Evolutionary conservation across 371 early-diverging fungal genomes (phyloP).

Genomic region (Scutellospora calospora): DNA sequence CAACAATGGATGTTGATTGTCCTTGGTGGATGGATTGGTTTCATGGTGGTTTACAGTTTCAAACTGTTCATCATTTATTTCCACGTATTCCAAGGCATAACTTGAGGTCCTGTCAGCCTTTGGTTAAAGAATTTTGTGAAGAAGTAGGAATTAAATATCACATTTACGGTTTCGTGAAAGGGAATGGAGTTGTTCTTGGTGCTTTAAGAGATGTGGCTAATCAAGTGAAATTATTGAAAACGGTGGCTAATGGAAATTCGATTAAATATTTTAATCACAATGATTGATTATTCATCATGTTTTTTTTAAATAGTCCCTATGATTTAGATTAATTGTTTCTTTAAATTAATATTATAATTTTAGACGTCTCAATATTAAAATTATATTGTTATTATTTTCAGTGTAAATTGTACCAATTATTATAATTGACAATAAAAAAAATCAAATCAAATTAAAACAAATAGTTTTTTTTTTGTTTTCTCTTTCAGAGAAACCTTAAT

Average conservation of each 20-base stretch:
- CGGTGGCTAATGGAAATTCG: constrained; percentile 58
- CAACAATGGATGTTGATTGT: constrained; percentile 98
- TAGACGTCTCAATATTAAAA: too few species aligned
- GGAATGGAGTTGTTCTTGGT: constrained; percentile 73
- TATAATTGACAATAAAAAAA: too few species aligned
- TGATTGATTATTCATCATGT: too few species aligned
- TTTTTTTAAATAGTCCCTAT: too few species aligned
- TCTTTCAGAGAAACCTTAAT: too few species aligned
- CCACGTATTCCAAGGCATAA: constrained; percentile 94
- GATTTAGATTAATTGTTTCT: too few species aligned
- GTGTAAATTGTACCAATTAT: too few species aligned
- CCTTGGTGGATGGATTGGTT: constrained; percentile 96
- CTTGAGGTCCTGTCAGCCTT: constrained; percentile 74
- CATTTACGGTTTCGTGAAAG: constrained; percentile 73
- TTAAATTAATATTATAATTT: too few species aligned
- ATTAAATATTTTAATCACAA: too few species aligned
- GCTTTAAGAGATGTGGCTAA: constrained; percentile 76
- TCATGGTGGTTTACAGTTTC: constrained; percentile 97
- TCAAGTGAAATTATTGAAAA: constrained; percentile 69
- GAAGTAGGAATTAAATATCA: constrained; percentile 76
- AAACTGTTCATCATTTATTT: constrained; percentile 95
- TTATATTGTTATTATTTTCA: too few species aligned
- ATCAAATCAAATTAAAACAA: too few species aligned
- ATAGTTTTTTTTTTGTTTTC: too few species aligned
- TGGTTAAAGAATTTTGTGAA: constrained; percentile 78